These are phyloP conservation scores for Exophiala calicioides DNA, from an alignment of 2,329 filamentous ascomycete genomes.

Conservation along the genomic window DNA sequence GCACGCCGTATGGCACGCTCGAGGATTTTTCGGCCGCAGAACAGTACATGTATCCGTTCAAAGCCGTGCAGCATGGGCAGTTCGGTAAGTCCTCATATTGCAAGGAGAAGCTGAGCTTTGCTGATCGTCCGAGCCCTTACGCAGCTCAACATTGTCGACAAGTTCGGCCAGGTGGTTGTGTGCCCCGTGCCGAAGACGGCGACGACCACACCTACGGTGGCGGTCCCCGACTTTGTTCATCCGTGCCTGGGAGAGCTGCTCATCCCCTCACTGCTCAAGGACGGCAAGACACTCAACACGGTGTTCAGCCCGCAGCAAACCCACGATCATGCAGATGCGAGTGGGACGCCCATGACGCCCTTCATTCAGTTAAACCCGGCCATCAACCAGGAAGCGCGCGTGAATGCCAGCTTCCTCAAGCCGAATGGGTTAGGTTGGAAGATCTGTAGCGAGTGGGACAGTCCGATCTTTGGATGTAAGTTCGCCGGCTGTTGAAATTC, in stretches of 20 bases:
- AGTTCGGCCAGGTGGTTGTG: constrained; percentile 49
- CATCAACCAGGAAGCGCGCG: constrained; percentile 35
- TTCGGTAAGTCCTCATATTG: too few relatives aligned
- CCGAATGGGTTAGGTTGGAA: background rate
- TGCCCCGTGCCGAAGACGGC: constrained; percentile 1
- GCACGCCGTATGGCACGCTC: too few relatives aligned
- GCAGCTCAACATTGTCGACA: constrained; percentile 52
- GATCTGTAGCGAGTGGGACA: constrained; percentile 28
- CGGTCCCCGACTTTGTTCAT: constrained; percentile 29
- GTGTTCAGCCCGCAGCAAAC: too few relatives aligned
- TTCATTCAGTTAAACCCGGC: constrained; percentile 45
- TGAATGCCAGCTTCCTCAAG: constrained; percentile 33
- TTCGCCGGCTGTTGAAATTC: too few relatives aligned
- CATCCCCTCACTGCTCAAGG: constrained; percentile 34
- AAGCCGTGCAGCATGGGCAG: too few relatives aligned
- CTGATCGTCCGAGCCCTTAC: too few relatives aligned
- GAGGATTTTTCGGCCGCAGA: too few relatives aligned
- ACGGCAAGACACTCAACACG: constrained; percentile 33
- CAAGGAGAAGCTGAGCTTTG: too few relatives aligned
- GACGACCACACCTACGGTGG: background rate
- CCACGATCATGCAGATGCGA: background rate
- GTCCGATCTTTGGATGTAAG: constrained; percentile 36
- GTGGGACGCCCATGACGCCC: constrained; percentile 27
- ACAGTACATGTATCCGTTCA: too few relatives aligned
- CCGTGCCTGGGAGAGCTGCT: constrained; percentile 43